These are phyloP conservation scores for Sporisorium iseilematis-ciliati DNA, from an alignment of 1,284 basidiomycete species.

Conservation along the genomic window DNA sequence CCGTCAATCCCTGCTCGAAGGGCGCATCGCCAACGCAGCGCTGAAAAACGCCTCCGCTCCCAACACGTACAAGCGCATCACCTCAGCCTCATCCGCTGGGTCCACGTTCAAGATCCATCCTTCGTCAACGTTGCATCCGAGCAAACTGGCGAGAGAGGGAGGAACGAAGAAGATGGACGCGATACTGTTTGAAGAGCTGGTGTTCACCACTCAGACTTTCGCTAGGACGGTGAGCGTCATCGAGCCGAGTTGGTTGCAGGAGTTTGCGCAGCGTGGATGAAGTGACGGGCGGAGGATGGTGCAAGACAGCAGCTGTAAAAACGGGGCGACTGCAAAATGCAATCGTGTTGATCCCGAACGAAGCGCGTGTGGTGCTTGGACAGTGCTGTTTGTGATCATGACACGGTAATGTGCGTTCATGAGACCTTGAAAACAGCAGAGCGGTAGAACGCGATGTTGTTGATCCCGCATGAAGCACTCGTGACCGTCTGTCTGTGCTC, in stretches of 20 bases:
- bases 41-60: slow-evolving; percentile 55
- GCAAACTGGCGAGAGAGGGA: slow-evolving; percentile 31
- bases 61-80: slow-evolving; percentile 53
- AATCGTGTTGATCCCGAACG: too few relatives aligned
- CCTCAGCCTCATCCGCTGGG: slow-evolving; percentile 18
- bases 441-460: too few relatives aligned
- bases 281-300: neutral
- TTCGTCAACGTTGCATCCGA: slow-evolving; percentile 53
- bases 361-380: too few relatives aligned
- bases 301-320: neutral
- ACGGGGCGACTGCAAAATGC: too few relatives aligned
- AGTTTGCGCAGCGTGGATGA: slow-evolving; percentile 24
- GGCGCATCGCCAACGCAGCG: slow-evolving; percentile 54
- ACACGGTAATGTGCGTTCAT: too few relatives aligned
- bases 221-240: slow-evolving; percentile 63
- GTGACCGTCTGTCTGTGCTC: too few relatives aligned
- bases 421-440: too few relatives aligned
- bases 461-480: too few relatives aligned
- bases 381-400: too few relatives aligned
- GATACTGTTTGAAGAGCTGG: slow-evolving; percentile 67
- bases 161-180: slow-evolving; percentile 30
- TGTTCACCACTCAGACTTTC: slow-evolving; percentile 66
- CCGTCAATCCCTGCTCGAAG: slow-evolving; percentile 48
- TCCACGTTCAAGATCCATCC: slow-evolving; percentile 65
- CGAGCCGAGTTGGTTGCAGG: slow-evolving; percentile 64